Evolutionary conservation across 768 basidiomycete genomes (phyloP).

Genomic region (Kondoa malvinella): DNA sequence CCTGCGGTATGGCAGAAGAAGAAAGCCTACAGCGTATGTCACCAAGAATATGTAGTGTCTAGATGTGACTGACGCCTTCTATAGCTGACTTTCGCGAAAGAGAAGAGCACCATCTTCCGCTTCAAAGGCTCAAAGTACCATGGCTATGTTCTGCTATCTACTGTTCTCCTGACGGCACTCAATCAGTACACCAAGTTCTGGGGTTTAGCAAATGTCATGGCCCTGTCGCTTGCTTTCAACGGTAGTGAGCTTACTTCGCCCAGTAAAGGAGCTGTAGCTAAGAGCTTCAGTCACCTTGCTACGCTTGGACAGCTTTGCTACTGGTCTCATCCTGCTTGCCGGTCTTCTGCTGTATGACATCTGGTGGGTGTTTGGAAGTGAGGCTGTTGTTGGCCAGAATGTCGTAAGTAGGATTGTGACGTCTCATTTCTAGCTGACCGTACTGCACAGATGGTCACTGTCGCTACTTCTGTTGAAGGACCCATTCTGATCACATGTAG

Average conservation of each 20-base stretch:
- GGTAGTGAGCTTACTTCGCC: constrained; percentile 32
- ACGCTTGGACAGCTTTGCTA: constrained; percentile 73
- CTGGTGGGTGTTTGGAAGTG: constrained; percentile 44
- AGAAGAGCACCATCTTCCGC: constrained; percentile 28
- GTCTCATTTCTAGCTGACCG: neutral
- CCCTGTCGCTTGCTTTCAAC: constrained; percentile 62
- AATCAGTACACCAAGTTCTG: constrained; percentile 51
- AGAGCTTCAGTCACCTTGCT: constrained; percentile 42
- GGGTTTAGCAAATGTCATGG: constrained; percentile 56
- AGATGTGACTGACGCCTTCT: constrained; percentile 22
- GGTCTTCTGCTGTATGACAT: constrained; percentile 87
- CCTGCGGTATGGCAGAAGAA: neutral
- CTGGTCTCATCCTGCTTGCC: constrained; percentile 61
- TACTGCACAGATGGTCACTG: neutral
- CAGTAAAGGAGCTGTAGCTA: neutral
- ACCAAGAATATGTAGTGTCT: constrained; percentile 13
- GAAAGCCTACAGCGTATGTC: constrained; percentile 9
- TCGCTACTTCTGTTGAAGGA: neutral
- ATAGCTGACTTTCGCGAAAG: constrained; percentile 18
- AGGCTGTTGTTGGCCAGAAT: constrained; percentile 11
- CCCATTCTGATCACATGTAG: neutral
- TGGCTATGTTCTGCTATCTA: constrained; percentile 33
- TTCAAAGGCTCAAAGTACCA: constrained; percentile 36
- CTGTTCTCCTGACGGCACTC: constrained; percentile 47
- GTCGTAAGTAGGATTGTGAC: constrained; percentile 10